Conservation (phyloP, 2,329 filamentous ascomycete genomes). For the Calonectria pteridis region DNA sequence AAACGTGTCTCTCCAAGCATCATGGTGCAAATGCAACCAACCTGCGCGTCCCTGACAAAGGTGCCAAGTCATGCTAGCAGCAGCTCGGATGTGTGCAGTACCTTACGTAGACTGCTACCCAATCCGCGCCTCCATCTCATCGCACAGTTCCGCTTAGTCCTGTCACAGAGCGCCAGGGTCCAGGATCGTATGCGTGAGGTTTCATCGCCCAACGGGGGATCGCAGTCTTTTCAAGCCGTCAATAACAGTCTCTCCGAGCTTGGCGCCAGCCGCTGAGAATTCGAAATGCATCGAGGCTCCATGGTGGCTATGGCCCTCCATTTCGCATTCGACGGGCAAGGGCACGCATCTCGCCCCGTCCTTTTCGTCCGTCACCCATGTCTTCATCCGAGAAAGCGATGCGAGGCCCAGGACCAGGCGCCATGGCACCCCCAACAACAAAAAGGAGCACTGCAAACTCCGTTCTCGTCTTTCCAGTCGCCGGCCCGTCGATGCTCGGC, state of each 20-base stretch:
- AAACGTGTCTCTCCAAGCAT: neutral
- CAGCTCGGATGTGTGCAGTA: slow-evolving; percentile 9
- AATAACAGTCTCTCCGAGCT: slow-evolving; percentile 24
- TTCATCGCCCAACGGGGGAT: slow-evolving; percentile 41
- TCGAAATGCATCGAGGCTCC: slow-evolving; percentile 11
- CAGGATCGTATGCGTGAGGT: slow-evolving; percentile 37
- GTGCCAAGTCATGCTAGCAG: neutral
- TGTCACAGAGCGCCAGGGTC: slow-evolving; percentile 31
- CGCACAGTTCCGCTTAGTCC: neutral
- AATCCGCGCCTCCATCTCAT: slow-evolving; percentile 15
- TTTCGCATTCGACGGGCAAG: slow-evolving; percentile 6
- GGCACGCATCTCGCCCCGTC: slow-evolving; percentile 6
- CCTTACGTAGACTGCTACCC: slow-evolving; percentile 21
- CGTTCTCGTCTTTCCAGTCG: neutral
- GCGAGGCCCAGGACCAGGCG: neutral
- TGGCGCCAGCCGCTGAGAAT: slow-evolving; percentile 24
- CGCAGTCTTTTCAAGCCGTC: slow-evolving; percentile 23
- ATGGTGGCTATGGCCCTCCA: slow-evolving; percentile 15
- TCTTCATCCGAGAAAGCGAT: slow-evolving; percentile 3
- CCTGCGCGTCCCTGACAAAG: neutral
- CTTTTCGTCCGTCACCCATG: slow-evolving; percentile 18
- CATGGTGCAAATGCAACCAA: slow-evolving; percentile 12
- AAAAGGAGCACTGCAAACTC: neutral
- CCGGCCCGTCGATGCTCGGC: slow-evolving; percentile 10
- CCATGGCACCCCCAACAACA: neutral